Evolutionary conservation across 1,139 yeast genomes (phyloP), one percentile per base, ranked within the genome.

Genomic region (Pichia sp.): DNA sequence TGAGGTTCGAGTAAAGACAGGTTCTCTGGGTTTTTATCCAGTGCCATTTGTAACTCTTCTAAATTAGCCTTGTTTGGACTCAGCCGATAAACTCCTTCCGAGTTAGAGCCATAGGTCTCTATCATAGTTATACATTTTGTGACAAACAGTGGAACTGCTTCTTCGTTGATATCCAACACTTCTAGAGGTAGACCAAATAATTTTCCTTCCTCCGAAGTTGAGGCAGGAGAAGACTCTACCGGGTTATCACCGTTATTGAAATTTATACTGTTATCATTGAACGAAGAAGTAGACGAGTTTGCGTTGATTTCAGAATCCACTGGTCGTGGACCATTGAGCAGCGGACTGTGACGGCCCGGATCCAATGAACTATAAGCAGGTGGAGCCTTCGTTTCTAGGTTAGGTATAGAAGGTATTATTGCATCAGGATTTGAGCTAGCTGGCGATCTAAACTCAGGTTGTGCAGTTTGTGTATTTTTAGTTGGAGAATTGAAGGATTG

Each of bases 91-190:
- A 93, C 85, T 0, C 98, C 98, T 67, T 91, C 98, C 46, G 87
- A 76, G 53, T 88, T 85, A 47, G 87, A 70, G 1, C 99, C 99
- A 68, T 86, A 84, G 42, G 78, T 77, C 68, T 93, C 98, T 48
- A 93, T 83, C 8, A 92, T 86, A 60, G 86, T 87, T 53, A 92
- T 87, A 74, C 98, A 92, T 66, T 86, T 89, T 61, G 85, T 85
- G 9, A 92, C 98, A 50, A 92, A 80, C n/a, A 88, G 78, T 1
- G 99, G 98, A 2, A 92, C 97, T 69, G 89, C 85, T 61, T 89
- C 95, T 53, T 90, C 96, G 58, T 95, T 97, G 63, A 79, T 83
- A 59, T 85, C 86, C 30, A 91, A 82, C 9, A 80, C 83, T 60
- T 87, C 95, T 24, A 93, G 76, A 0, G 95, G 84, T 0, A 84